A percentile compares a stretch with the other conserved stretches of the same genome.
phyloP scores from a whole-genome alignment of 2,329 filamentous ascomycete species.

The Fusarium sp. region DNA sequence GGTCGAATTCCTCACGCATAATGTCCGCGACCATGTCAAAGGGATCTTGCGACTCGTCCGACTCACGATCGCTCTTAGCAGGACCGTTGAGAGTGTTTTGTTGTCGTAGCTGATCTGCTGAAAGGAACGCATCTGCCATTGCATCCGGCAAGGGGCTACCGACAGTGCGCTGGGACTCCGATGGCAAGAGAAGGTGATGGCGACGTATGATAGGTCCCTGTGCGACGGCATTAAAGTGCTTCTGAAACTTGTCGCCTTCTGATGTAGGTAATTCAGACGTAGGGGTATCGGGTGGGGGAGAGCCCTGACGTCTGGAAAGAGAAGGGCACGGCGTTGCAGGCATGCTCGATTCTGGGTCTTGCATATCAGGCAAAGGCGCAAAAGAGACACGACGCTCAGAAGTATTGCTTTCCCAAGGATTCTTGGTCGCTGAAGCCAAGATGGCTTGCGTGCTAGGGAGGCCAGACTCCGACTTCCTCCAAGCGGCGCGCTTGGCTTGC shows the following conservation, averaged over 20 bases:
- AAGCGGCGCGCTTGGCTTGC: slow-evolving; percentile 26
- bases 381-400: slow-evolving; percentile 53
- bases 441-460: slow-evolving; percentile 51
- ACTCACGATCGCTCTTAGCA: slow-evolving; percentile 18
- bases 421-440: slow-evolving; percentile 51
- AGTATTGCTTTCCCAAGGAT: slow-evolving; percentile 47
- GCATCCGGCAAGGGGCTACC: slow-evolving; percentile 41
- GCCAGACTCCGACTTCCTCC: slow-evolving; percentile 38
- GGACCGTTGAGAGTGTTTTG: slow-evolving; percentile 7
- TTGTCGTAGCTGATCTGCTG: slow-evolving; percentile 39
- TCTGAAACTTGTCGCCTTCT: slow-evolving; percentile 55
- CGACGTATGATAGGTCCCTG: slow-evolving; percentile 45
- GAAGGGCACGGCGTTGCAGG: slow-evolving; percentile 21
- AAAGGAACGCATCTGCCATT: slow-evolving; percentile 44
- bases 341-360: slow-evolving; percentile 31
- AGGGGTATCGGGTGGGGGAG: slow-evolving; percentile 57
- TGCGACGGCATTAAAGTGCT: slow-evolving; percentile 61
- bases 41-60: slow-evolving; percentile 47
- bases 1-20: slow-evolving; percentile 36
- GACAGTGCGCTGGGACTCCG: slow-evolving; percentile 53
- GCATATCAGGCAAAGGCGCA: slow-evolving; percentile 47
- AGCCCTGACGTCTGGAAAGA: slow-evolving; percentile 46
- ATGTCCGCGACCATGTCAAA: slow-evolving; percentile 52
- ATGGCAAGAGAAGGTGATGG: slow-evolving; percentile 53
- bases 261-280: slow-evolving; percentile 51